A percentile compares a stretch with the other conserved stretches of the same genome.
phyloP scores from a whole-genome alignment of 2,329 filamentous ascomycete species.

The Cordyceps javanica region DNA sequence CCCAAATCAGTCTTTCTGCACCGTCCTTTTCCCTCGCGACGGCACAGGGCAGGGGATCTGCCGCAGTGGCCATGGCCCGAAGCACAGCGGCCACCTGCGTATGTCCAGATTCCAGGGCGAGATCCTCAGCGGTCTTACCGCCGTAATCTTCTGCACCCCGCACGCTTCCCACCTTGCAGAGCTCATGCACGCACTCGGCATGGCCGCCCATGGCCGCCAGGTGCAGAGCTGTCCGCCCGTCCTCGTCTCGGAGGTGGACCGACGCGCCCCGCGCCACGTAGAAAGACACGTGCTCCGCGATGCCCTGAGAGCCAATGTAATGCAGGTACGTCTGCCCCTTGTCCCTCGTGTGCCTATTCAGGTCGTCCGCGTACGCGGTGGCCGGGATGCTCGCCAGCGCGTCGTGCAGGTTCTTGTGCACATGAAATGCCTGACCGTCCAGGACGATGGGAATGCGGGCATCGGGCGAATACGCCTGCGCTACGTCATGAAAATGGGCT shows the following conservation, averaged over 20 bases:
- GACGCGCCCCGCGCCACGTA: no score
- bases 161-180: no score
- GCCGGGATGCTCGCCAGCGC: slow-evolving; percentile 16
- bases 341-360: background rate
- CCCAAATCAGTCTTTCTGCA: slow-evolving; percentile 20
- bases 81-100: no score
- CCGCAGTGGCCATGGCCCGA: background rate
- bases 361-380: background rate
- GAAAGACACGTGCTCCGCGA: no score
- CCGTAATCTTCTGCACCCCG: no score
- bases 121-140: no score
- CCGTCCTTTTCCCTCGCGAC: background rate
- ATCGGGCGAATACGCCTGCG: slow-evolving; percentile 12
- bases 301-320: no score
- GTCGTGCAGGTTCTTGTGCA: slow-evolving; percentile 20
- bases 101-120: no score
- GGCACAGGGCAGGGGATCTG: background rate
- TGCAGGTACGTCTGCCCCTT: slow-evolving; percentile 11
- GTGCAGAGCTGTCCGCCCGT: no score
- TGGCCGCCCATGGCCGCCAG: no score
- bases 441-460: slow-evolving; percentile 16
- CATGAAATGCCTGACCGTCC: slow-evolving; percentile 15
- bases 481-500: slow-evolving; percentile 15
- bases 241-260: no score
- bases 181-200: no score